These are phyloP conservation scores for Fusarium buharicum DNA, from an alignment of 2,329 filamentous ascomycete species.

Conservation along the genomic window DNA sequence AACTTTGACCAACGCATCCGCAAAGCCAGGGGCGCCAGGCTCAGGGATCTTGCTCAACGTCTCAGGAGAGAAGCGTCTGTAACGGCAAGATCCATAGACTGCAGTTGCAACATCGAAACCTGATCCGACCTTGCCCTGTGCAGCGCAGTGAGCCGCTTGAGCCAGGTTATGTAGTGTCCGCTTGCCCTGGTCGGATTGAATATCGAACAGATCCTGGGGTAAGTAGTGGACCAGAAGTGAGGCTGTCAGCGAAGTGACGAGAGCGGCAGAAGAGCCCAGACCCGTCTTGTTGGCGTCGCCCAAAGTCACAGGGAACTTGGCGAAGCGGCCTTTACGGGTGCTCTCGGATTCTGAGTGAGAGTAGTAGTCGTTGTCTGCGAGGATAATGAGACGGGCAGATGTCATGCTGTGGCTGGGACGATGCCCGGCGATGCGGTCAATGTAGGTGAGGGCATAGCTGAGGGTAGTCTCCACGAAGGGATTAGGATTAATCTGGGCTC, in stretches of 20 bases:
- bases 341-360: constrained; percentile 63
- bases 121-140: constrained; percentile 95
- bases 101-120: constrained; percentile 96
- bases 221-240: constrained; percentile 82
- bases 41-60: constrained; percentile 76
- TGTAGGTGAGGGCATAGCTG: constrained; percentile 87
- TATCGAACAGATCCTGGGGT: constrained; percentile 64
- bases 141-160: constrained; percentile 92
- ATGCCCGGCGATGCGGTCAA: constrained; percentile 58
- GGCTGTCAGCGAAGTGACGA: constrained; percentile 88
- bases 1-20: constrained; percentile 68
- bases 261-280: constrained; percentile 90
- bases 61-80: constrained; percentile 88
- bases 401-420: constrained; percentile 63
- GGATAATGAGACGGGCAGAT: constrained; percentile 81
- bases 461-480: constrained; percentile 93
- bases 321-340: constrained; percentile 66
- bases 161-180: constrained; percentile 87
- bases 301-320: constrained; percentile 80
- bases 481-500: constrained; percentile 66
- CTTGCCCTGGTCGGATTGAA: constrained; percentile 64
- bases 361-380: constrained; percentile 98
- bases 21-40: constrained; percentile 73
- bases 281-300: constrained; percentile 91
- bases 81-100: constrained; percentile 90